A percentile compares a stretch with the other conserved stretches of the same genome.
phyloP scores from a whole-genome alignment of 805 yeast genomes.

The Zygoascus flipseniorum region DNA sequence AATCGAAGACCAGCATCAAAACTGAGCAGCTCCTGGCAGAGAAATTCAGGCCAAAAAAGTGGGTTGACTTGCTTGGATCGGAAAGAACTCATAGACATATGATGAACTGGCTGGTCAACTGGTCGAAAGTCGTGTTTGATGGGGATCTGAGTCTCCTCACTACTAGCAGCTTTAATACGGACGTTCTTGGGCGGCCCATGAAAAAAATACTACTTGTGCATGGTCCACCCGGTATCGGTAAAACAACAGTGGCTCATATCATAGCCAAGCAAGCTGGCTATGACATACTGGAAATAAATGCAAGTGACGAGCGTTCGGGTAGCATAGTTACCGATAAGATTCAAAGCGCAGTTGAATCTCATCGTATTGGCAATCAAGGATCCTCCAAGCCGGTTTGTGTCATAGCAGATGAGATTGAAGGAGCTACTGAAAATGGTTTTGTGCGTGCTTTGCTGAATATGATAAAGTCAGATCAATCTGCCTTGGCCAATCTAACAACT shows the following conservation, averaged over 20 bases:
- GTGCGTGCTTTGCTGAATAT: conserved; percentile 51
- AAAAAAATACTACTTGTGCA: conserved; percentile 63
- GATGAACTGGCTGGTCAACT: conserved; percentile 55
- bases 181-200: conserved; percentile 50
- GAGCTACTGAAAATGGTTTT: conserved; percentile 53
- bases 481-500: conserved; percentile 30
- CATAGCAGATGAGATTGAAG: conserved; percentile 85
- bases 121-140: conserved; percentile 54
- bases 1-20: neutral
- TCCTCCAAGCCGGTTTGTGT: conserved; percentile 63
- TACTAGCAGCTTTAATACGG: conserved; percentile 21
- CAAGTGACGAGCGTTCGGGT: conserved; percentile 70
- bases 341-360: conserved; percentile 53
- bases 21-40: conserved; percentile 41
- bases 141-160: conserved; percentile 23
- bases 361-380: conserved; percentile 36
- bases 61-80: conserved; percentile 61
- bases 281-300: conserved; percentile 75
- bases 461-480: conserved; percentile 47
- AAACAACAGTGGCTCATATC: conserved; percentile 80
- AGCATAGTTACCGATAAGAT: conserved; percentile 46
- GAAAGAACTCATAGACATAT: conserved; percentile 54
- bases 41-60: conserved; percentile 58
- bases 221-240: conserved; percentile 94
- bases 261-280: conserved; percentile 78